Percentiles rank a stretch among this genome's conserved stretches.
Conservation (phyloP, 2,329 filamentous ascomycete genomes). For the Penicillium sp. region DNA sequence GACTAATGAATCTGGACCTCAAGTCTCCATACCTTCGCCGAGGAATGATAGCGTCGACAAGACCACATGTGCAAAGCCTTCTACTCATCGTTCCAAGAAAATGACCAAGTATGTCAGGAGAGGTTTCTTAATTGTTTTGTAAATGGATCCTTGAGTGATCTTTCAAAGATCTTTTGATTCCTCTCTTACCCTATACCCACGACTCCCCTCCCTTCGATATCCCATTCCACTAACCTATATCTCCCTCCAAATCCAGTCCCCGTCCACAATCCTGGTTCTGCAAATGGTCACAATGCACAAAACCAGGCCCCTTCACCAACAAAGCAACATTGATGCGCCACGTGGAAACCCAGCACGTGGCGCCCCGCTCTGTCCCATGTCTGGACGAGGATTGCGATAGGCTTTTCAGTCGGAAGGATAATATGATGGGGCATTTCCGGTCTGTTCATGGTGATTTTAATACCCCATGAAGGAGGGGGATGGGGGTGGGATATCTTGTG, state of each 20-base stretch:
- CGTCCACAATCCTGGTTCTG: not conserved
- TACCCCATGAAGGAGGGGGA: not conserved
- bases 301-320: not conserved
- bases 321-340: constrained; percentile 8
- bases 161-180: no score
- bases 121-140: no score
- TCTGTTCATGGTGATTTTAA: constrained; percentile 1
- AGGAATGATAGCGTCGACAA: not conserved
- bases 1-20: not conserved
- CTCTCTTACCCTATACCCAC: no score
- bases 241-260: not conserved
- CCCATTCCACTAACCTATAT: no score
- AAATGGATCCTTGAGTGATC: no score
- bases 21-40: not conserved
- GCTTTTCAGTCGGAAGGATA: constrained; percentile 7
- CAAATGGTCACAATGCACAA: not conserved
- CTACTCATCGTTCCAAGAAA: not conserved
- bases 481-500: no score
- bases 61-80: no score
- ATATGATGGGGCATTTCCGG: constrained; percentile 6
- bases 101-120: not conserved
- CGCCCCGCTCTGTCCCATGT: not conserved
- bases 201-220: no score
- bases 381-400: not conserved
- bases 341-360: not conserved